Percentiles rank a stretch among this genome's conserved stretches.
phyloP scores from a whole-genome alignment of 805 yeast genomes.

The Phaffomyces opuntiae region DNA sequence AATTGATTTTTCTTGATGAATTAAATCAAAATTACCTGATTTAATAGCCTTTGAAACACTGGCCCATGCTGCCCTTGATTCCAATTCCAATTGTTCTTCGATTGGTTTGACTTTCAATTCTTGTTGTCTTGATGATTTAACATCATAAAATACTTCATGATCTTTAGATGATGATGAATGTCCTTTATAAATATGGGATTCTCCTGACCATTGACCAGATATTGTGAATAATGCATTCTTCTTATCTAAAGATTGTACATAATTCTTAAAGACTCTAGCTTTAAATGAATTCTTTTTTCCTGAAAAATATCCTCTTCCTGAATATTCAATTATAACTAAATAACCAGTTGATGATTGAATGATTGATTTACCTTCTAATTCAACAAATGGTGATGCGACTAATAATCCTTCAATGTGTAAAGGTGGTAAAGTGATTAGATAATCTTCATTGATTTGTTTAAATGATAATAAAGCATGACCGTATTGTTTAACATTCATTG shows the following conservation, averaged over 20 bases:
- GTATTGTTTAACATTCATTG: constrained; percentile 80
- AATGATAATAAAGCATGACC: constrained; percentile 81
- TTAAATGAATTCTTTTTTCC: constrained; percentile 93
- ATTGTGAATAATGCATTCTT: constrained; percentile 72
- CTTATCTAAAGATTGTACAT: constrained; percentile 40
- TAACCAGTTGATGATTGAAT: constrained; percentile 81
- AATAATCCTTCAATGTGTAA: constrained; percentile 91
- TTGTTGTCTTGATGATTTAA: constrained; percentile 41
- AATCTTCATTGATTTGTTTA: constrained; percentile 56
- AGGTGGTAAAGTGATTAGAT: constrained; percentile 84
- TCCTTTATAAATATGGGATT: constrained; percentile 58
- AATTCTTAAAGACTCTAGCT: constrained; percentile 64
- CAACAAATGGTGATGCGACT: constrained; percentile 90
- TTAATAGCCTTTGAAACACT: constrained; percentile 85
- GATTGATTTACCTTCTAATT: constrained; percentile 81
- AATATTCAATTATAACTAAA: constrained; percentile 63
- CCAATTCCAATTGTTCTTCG: constrained; percentile 72
- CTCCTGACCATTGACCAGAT: constrained; percentile 88
- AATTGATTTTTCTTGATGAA: constrained; percentile 65
- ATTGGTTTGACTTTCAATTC: constrained; percentile 71
- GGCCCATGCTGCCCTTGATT: constrained; percentile 84
- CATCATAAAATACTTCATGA: constrained; percentile 57
- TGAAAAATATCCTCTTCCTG: constrained; percentile 91
- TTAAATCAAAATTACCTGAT: constrained; percentile 65
- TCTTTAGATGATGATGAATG: constrained; percentile 36